Evolutionary conservation across 2,329 filamentous ascomycete species (phyloP), one percentile per base, ranked within the genome.

Genomic region (Cytospora leucostoma): DNA sequence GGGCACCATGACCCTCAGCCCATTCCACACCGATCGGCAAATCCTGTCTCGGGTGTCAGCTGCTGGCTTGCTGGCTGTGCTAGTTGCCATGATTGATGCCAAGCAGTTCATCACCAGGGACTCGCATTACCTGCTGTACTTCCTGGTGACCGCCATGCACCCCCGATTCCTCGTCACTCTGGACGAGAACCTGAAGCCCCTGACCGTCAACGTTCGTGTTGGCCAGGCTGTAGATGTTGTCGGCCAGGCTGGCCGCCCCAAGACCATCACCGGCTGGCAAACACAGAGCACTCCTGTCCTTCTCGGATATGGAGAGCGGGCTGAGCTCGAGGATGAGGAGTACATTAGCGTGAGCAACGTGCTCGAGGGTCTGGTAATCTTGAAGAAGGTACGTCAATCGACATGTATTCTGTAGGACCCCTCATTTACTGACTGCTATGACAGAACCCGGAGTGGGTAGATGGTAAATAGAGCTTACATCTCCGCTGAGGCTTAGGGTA

Each of bases 231-330:
- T 99, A 21, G 95, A 99, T 74, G 93, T 99, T 50, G 95, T 99
- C 49, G 96, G 95, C 58, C 95, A 98, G 77, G 95, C 96, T 13
- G 95, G 95, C 74, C 87, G 94, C 67, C 95, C 95, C 69, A 98
- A 99, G 88, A 99, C 95, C 2, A 99, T 99, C 72, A 99, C 95
- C 11, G 95, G 95, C 59, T 99, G 95, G 95, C 95, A 99, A 79
- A 99, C 95, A 68, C 95, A 99, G 82, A 97, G 92, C 80, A 99
- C 95, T n/a, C 95, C 95, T 0, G 95, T 99, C 54, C 82, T 99
- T 64, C 81, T 99, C 71, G 89, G 92, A n/a, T 90, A 97, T 73
- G 95, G 96, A 35, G 95, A 99, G 82, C 85, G 96, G 71, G 95
- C 95, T 11, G 95, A 99, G 81, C 81, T 99, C 57, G 95, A 99